Conservation (phyloP, 2,329 filamentous ascomycete genomes). For the Paecilomyces formosus region DNA sequence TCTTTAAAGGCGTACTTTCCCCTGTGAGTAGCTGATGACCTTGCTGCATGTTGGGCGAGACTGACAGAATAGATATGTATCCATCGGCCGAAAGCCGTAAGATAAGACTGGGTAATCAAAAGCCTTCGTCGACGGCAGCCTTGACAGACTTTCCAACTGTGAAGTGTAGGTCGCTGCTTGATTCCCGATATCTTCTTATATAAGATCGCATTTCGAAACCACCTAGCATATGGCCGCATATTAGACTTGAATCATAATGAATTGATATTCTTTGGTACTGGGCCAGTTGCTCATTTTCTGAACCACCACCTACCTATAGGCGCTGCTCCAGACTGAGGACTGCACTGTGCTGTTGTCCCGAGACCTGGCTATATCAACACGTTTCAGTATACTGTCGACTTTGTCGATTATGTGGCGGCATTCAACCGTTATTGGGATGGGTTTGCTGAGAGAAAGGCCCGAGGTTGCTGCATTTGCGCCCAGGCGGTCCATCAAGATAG, state of each 20-base stretch:
- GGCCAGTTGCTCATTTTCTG: not conserved
- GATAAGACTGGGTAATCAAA: too few species aligned
- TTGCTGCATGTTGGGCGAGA: not conserved
- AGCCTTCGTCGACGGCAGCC: too few species aligned
- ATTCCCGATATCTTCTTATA: not conserved
- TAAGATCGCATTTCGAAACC: not conserved
- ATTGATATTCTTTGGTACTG: not conserved
- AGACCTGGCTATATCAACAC: not conserved
- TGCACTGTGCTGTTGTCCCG: not conserved
- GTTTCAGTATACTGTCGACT: not conserved
- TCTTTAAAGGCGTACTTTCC: constrained; percentile 39
- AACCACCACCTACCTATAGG: not conserved
- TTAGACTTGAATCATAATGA: not conserved
- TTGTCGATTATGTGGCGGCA: not conserved
- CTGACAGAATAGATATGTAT: constrained; percentile 32
- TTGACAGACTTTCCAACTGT: not conserved
- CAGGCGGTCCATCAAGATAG: not conserved
- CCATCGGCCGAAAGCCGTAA: constrained; percentile 34
- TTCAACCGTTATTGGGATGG: not conserved
- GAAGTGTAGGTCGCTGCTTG: not conserved
- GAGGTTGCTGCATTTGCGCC: not conserved
- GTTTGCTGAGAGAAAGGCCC: not conserved
- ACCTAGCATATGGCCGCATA: not conserved
- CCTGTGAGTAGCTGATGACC: constrained; percentile 24
- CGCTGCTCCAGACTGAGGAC: not conserved